Base-by-base conservation (phyloP, 2,329 filamentous ascomycete species). In the Cyphellophora attinorum region DNA sequence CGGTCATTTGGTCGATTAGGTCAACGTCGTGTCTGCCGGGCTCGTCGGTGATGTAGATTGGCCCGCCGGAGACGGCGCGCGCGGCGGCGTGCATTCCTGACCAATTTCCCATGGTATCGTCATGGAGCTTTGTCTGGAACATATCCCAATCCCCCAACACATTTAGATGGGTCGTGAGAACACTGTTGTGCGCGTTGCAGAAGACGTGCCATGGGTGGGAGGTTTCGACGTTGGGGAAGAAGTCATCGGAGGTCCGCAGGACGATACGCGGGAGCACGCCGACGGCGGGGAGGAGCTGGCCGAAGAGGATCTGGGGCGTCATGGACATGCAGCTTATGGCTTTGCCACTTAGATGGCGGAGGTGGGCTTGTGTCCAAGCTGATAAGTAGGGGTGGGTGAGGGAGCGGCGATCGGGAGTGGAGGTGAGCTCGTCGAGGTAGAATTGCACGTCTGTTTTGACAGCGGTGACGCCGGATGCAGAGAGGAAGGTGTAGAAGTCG, bases 181-280 rank as follows among this genome's bases (percentile, higher is more conserved):
- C 67, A 19, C 76, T 70, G 54, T 93, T 95, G 58, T 95, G 83
- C 0, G 89, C 89, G 53, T 96, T 98, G 44, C 81, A 76, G 67
- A 93, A 98, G 21, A 96, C 72, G 56, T 98, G 91, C 89, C 91
- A 98, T 0, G 88, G 75, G 42, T 98, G 91, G 5, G 81, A 85
- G 0, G 76, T 72, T 0, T 79, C 74, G 3, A 86, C 72, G 29
- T 86, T 75, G 0, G 91, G 91, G 57, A 93, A 95, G 67, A 88
- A 98, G 59, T 96, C 64, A 35, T 79, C 88, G 1, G 84, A 93
- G 59, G 93, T 96, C 30, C 91, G 81, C 12, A 86, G 72, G 0
- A 88, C 65, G 15, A 93, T 68, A 0, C 75, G 67, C 0, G 84
- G 83, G 32, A 77, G 76, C 53, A 81, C 84, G n/a, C n/a, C n/a